Evolutionary conservation across 805 yeast genomes (phyloP), one percentile per base, ranked within the genome.

Genomic region (Blastobotrys chiropterorum): DNA sequence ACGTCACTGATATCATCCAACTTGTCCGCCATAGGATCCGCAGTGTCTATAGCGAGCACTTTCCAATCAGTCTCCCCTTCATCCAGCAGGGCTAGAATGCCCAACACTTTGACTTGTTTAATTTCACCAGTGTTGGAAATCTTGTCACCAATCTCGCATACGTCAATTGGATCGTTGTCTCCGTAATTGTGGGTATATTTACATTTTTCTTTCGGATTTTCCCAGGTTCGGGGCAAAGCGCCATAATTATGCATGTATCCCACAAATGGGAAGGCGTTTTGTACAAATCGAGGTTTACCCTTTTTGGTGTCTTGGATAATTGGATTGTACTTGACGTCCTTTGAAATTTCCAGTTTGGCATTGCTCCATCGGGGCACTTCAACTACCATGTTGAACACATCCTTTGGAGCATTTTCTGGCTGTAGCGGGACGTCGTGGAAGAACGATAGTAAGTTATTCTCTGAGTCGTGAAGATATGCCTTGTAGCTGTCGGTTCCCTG

Each of bases 1-100:
- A 88, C 87, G 68, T 87, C 96, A 54, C 74, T 72, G 45, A 88
- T 75, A 64, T 78, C 82, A 61, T 82, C 73, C 52, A 88, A 66
- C 57, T 79, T 72, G 3, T 72, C 53, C 20, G 88, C 83, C 63
- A 84, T 64, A 45, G 86, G 84, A 66, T 87, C 95, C 49, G 76
- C 71, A 30, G 74, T 71, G 62, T 84, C 83, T 52, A 88, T 84
- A 16, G 78, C 88, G 53, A 88, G 79, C 31, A 88, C 75, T 70
- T 88, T 88, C 98, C 98, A 92, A 73, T 92, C 99, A 53, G 96
- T 78, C 73, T 94, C 99, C 60, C 97, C 97, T 70, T 90, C 97
- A 69, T 94, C 99, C 59, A 94, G 82, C 59, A 94, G 76, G 31
- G 98, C 98, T 83, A 94, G 81, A 55, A 92, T 84, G 57, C 99